Percentiles rank a stretch among this genome's conserved stretches.
Evolutionary conservation across 306 rosid species (phyloP).

Genomic region (Herpetospermum pedunculosum): DNA sequence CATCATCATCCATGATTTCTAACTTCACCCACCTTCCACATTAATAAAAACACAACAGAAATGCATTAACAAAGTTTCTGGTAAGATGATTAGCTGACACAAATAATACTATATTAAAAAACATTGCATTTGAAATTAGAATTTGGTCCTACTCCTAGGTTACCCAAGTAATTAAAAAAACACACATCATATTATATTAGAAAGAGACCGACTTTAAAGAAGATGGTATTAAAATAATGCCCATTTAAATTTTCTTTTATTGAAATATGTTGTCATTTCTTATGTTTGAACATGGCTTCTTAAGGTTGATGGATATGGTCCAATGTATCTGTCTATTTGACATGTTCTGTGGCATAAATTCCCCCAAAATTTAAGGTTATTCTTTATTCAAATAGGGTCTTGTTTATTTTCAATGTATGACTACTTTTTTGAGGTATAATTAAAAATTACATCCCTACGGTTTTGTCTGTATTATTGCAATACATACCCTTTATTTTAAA

Average conservation of each 20-base stretch:
- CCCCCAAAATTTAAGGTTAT: background rate
- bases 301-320: conserved; percentile 2
- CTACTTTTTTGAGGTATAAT: background rate
- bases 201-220: background rate
- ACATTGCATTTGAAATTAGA: background rate
- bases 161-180: background rate
- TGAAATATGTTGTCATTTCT: background rate
- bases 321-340: background rate
- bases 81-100: background rate
- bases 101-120: background rate
- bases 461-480: background rate
- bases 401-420: background rate
- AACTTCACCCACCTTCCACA: background rate
- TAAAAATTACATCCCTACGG: background rate
- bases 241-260: background rate
- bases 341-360: background rate
- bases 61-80: background rate
- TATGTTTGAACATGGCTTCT: background rate
- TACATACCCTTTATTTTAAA: background rate
- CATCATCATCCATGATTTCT: background rate
- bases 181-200: background rate
- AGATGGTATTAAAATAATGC: background rate
- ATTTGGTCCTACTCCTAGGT: background rate
- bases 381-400: background rate
- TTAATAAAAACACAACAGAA: background rate